Base-by-base conservation (phyloP, 352 stramenopile genomes). In the Globisporangium cystogenes region DNA sequence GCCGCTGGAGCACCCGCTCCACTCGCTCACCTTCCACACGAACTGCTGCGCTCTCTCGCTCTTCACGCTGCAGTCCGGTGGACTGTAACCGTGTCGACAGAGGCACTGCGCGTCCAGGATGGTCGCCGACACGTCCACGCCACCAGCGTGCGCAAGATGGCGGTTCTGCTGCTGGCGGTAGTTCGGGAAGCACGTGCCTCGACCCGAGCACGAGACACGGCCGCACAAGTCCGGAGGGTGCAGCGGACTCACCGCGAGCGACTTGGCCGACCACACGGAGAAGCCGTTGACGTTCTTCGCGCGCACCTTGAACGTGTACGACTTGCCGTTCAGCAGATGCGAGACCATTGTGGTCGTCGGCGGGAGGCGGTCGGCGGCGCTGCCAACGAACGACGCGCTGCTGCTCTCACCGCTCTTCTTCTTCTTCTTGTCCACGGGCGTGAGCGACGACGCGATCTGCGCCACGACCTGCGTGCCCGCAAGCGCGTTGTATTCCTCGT, bases 201-300 rank as follows among this genome's bases (percentile, higher is more conserved):
- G 74, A 20, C 75, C 75, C 0, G 76, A 87, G 53, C 79, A 90
- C 41, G 72, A 72, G 10, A 84, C 54, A 26, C 73, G 63, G 12
- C 65, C 74, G 37, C 79, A 90, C n/a, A 90, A 51, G 66, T 90
- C 76, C 16, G 79, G 71, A 21, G 79, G 79, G 46, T 88, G 76
- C 54, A 90, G 60, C 7, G 76, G 76, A 53, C 74, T 87, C 61
- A 90, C 79, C 6, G 72, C 69, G 7, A 82, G 64, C 24, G 79
- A 90, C 58, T 86, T 86, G 50, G 79, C 79, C 26, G 76, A 87
- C 74, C 74, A 87, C 24, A 76, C 73, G 10, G 79, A 90, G 45
- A 67, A 75, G 20, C 79, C 79, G 23, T 87, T 78, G 10, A 68
- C 40, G 51, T 90, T 90, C 45, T 71, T 72, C 4, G 79, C 76